These are phyloP conservation scores for Hemileccinum impolitum DNA, from an alignment of 768 basidiomycete species.

Conservation along the genomic window DNA sequence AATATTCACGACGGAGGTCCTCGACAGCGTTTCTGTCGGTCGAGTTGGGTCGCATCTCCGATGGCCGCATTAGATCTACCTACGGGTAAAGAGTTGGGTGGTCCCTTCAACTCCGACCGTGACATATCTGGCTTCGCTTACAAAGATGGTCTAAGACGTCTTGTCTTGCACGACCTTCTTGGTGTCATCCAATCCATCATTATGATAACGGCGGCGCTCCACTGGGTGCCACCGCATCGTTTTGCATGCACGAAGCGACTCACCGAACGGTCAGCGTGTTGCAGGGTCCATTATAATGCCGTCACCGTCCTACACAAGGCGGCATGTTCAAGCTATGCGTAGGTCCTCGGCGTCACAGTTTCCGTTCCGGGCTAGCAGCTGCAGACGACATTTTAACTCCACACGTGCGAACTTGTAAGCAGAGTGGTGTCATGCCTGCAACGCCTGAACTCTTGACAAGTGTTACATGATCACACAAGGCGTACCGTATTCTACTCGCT, in stretches of 20 bases:
- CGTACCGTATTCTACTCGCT: no score
- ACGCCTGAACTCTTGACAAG: no score
- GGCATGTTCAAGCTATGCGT: not conserved
- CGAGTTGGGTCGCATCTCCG: conserved; percentile 22
- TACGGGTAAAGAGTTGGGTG: not conserved
- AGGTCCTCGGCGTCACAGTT: conserved; percentile 1
- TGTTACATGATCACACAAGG: no score
- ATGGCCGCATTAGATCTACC: conserved; percentile 1
- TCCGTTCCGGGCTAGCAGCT: not conserved
- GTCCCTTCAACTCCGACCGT: not conserved
- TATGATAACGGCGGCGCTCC: not conserved
- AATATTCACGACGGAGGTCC: conserved; percentile 5
- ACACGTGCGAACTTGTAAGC: no score
- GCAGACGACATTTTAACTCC: not conserved
- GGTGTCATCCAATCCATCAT: no score
- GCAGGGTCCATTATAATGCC: conserved; percentile 4
- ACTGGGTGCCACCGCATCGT: no score
- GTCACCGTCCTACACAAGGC: not conserved
- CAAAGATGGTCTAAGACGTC: not conserved
- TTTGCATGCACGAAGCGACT: no score
- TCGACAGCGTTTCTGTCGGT: conserved; percentile 1
- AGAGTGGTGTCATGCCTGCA: no score
- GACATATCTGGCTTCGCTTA: not conserved
- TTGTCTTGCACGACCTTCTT: not conserved
- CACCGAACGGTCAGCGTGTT: no score